These are phyloP conservation scores for Tetramitus jugosus DNA, from an alignment of 208 protist species.

Conservation along the genomic window DNA sequence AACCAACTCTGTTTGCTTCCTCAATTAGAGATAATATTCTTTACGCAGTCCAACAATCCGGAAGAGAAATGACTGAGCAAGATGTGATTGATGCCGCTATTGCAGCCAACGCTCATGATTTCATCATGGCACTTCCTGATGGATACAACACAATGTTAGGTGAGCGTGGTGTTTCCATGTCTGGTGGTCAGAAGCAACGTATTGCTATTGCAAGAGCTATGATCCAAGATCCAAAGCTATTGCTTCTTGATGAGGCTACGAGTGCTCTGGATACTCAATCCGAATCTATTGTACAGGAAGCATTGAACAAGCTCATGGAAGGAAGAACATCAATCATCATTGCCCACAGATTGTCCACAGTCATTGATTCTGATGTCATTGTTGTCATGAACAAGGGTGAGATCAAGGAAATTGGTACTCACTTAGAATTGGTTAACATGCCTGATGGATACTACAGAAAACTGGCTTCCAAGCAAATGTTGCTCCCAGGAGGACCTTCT, in stretches of 20 bases:
- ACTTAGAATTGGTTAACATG: slow-evolving; percentile 14
- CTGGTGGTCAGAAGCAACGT: no score
- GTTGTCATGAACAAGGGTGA: slow-evolving; percentile 65
- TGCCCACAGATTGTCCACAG: slow-evolving; percentile 66
- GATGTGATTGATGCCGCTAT: slow-evolving; percentile 19
- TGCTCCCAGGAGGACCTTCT: no score
- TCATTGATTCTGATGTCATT: no score
- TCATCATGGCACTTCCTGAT: slow-evolving; percentile 67
- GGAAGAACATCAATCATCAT: slow-evolving; percentile 62
- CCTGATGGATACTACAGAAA: not conserved
- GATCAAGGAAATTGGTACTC: slow-evolving; percentile 56
- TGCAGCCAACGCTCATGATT: slow-evolving; percentile 76
- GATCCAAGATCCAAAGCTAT: slow-evolving; percentile 48
- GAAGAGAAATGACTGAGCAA: not conserved
- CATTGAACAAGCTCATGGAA: slow-evolving; percentile 38
- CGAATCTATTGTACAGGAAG: no score
- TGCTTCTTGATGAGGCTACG: slow-evolving; percentile 48
- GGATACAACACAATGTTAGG: slow-evolving; percentile 76
- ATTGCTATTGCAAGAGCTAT: no score
- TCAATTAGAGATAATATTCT: not conserved
- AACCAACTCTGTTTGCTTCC: no score
- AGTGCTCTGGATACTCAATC: no score
- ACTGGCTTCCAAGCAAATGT: slow-evolving; percentile 3
- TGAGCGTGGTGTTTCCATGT: slow-evolving; percentile 67
- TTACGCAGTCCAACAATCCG: not conserved